phyloP scores from a whole-genome alignment of 805 yeast genomes.

The Starmerella potacharoeniae region DNA sequence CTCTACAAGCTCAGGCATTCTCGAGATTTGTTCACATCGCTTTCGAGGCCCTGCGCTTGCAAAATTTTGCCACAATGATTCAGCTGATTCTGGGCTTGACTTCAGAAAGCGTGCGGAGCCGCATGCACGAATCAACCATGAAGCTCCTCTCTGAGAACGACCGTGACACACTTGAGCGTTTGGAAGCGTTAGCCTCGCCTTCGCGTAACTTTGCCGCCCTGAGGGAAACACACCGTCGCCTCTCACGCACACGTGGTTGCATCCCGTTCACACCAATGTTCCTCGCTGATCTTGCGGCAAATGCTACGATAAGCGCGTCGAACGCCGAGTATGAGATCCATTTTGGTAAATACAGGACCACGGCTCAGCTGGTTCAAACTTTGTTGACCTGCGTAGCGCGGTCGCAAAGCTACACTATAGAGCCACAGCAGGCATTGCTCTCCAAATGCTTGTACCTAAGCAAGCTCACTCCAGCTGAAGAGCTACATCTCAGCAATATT shows the following conservation, averaged over 20 bases:
- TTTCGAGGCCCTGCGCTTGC: slow-evolving; percentile 54
- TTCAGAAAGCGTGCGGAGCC: slow-evolving; percentile 36
- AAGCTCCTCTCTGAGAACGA: slow-evolving; percentile 60
- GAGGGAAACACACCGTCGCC: slow-evolving; percentile 49
- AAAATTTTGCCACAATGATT: slow-evolving; percentile 78
- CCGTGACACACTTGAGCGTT: slow-evolving; percentile 47
- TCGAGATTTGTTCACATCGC: slow-evolving; percentile 84
- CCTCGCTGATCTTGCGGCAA: slow-evolving; percentile 68
- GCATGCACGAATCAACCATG: slow-evolving; percentile 60
- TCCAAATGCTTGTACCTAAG: slow-evolving; percentile 53
- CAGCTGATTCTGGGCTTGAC: slow-evolving; percentile 76
- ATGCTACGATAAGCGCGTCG: slow-evolving; percentile 49
- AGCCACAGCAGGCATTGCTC: slow-evolving; percentile 49
- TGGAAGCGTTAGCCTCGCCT: slow-evolving; percentile 66
- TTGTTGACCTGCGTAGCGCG: slow-evolving; percentile 76
- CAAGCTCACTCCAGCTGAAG: neutral
- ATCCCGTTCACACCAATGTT: slow-evolving; percentile 85
- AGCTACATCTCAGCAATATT: neutral
- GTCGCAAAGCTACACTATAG: slow-evolving; percentile 55
- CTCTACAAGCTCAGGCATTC: slow-evolving; percentile 56
- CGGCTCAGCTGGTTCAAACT: slow-evolving; percentile 66
- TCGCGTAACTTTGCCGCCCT: slow-evolving; percentile 58
- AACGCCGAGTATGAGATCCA: slow-evolving; percentile 43
- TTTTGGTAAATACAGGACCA: slow-evolving; percentile 62
- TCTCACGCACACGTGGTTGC: slow-evolving; percentile 60